Base-by-base conservation (phyloP, 495 filamentous ascomycete species). In the Penicillium coprophilum region DNA sequence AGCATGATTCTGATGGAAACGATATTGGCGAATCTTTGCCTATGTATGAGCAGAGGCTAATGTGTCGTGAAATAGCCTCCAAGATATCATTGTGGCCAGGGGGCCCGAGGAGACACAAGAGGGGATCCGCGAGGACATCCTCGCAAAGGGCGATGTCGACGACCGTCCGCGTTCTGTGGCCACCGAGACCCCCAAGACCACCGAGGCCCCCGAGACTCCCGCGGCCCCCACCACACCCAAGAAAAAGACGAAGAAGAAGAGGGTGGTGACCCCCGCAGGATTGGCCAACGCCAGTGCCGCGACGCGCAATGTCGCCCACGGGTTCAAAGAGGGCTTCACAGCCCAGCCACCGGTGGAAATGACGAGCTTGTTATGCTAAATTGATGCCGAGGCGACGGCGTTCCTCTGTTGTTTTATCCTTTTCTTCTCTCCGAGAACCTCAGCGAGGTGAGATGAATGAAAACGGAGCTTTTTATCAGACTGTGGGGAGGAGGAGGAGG, bases 401-500 rank as follows among this genome's bases (percentile, higher is more conserved):
- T 49, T 49, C 20, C 46, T 49, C 46, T 24, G 31, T 49, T 49
- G 20, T 49, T 47, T 47, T 47, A 32, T 47, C 45, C 43, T 48
- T 34, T 31, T 34, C 46, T 48, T 48, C 46, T 34, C 46, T 48
- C 46, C 19, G 46, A 48, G 30, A 38, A 46, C 30, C 52, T 55
- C 24, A 46, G 52, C 10, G 43, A 47, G 52, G 43, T 55, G 52
- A 55, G 52, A 46, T 38, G 52, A 47, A 28, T 36, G 28, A 32
- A 32, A 32, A 32, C 11, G 30, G 30, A 32, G 12, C 10, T 32
- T n/a, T n/a, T n/a, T n/a, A n/a, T n/a, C n/a, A n/a, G n/a, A n/a
- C n/a, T n/a, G n/a, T n/a, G n/a, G n/a, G n/a, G n/a, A n/a, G n/a
- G n/a, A n/a, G n/a, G n/a, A n/a, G n/a, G n/a, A n/a, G n/a, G n/a